phyloP scores from a whole-genome alignment of 1,139 yeast species.

The Meyerozyma athensensis region DNA sequence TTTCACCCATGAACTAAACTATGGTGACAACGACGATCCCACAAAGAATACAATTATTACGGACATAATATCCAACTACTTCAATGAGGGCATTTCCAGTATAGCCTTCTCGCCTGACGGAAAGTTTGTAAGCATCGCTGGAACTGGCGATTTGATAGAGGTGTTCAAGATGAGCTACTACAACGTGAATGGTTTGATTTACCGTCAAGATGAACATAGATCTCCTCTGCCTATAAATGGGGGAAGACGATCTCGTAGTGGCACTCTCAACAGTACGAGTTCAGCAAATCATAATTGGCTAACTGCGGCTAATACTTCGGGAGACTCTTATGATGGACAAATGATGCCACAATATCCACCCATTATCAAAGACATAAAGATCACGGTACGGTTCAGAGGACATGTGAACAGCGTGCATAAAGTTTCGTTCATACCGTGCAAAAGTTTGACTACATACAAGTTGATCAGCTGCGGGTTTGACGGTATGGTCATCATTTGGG shows the following conservation, averaged over 20 bases:
- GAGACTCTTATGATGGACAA: constrained; percentile 18
- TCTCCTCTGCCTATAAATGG: constrained; percentile 14
- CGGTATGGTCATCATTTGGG: constrained; percentile 67
- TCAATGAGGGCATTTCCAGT: constrained; percentile 56
- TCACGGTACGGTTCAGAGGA: constrained; percentile 55
- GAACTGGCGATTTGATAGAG: constrained; percentile 57
- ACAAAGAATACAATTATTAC: constrained; percentile 39
- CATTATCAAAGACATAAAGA: constrained; percentile 32
- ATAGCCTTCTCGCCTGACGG: constrained; percentile 63
- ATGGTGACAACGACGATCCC: constrained; percentile 18
- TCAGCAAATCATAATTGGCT: constrained; percentile 13
- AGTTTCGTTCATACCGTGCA: constrained; percentile 24
- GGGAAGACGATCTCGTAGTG: constrained; percentile 35
- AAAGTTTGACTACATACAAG: constrained; percentile 38
- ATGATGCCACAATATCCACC: constrained; percentile 17
- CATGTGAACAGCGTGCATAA: constrained; percentile 56
- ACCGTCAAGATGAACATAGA: constrained; percentile 10
- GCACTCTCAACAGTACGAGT: constrained; percentile 29
- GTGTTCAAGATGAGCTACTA: constrained; percentile 44
- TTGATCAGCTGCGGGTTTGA: constrained; percentile 69
- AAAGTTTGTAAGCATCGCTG: constrained; percentile 52
- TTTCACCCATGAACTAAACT: constrained; percentile 17
- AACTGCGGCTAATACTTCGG: constrained; percentile 9
- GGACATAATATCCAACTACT: constrained; percentile 63
- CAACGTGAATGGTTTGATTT: constrained; percentile 30